A percentile compares a stretch with the other conserved stretches of the same genome.
These are phyloP conservation scores for Colletotrichum sp. DNA, from an alignment of 2,329 filamentous ascomycete species.

Conservation along the genomic window DNA sequence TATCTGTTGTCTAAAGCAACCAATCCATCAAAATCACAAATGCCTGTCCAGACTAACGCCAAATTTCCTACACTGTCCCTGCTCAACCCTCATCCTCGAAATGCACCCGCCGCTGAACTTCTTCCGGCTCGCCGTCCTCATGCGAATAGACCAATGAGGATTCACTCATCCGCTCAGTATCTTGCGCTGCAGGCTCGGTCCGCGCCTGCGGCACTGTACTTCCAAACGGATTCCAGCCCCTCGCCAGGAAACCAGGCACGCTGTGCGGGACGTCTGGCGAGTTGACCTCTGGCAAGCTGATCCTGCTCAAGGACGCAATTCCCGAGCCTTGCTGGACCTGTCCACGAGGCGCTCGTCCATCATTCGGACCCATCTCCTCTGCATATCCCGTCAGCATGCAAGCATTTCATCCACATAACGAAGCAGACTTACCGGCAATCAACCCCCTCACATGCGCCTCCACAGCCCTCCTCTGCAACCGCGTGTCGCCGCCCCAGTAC, in stretches of 20 bases:
- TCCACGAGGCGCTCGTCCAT: not conserved
- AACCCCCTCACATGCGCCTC: conserved; percentile 21
- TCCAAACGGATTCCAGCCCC: not conserved
- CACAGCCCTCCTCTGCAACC: conserved; percentile 29
- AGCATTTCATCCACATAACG: too few species aligned
- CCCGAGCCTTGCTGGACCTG: not conserved
- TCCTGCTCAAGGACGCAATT: not conserved
- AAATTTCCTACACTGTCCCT: too few species aligned
- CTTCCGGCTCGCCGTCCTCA: not conserved
- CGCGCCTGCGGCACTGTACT: not conserved
- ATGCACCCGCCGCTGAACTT: not conserved
- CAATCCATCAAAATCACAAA: accelerated
- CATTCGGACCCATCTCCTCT: not conserved
- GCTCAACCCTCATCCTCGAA: not conserved
- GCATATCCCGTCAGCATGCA: not conserved
- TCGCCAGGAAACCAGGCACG: not conserved
- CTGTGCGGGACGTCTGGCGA: conserved; percentile 2
- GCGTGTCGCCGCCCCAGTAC: conserved; percentile 35
- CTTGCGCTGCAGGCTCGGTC: not conserved
- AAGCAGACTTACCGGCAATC: conserved; percentile 24
- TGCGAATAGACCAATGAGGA: not conserved
- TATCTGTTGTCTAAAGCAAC: not conserved
- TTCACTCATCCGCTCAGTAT: not conserved
- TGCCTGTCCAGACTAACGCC: not conserved
- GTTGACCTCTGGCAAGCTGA: not conserved